Base-by-base conservation (phyloP, 768 basidiomycete genomes). In the Trametes punicea region DNA sequence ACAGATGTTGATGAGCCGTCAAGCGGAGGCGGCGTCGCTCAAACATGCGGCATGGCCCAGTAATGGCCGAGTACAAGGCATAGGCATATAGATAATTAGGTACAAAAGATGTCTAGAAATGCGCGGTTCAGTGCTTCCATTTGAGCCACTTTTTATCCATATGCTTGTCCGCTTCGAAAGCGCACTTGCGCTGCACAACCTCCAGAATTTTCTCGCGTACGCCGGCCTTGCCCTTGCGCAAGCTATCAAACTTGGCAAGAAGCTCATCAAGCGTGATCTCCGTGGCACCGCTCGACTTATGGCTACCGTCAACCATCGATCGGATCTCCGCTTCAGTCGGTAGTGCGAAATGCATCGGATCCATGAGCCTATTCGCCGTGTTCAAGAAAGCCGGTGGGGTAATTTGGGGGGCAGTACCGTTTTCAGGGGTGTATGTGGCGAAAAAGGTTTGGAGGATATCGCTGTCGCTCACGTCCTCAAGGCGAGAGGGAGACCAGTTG, bases 321-420 rank as follows among this genome's bases (percentile, higher is more conserved):
- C 80, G 75, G 60, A 99, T 85, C 62, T 86, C 83, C 39, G 75
- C 71, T 69, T 98, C 94, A 13, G 84, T 82, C 1, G 94, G 96
- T 42, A 99, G 75, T 51, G 82, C 81, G 64, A 78, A 78, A 31
- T 62, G 60, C 72, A 75, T 75, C 33, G 65, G 60, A 18, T 59
- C 33, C 55, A 70, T 20, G 59, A 73, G 56, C 49, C 66, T 58
- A 30, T 42, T 38, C 3, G 33, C 39, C 57, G 68, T 51, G 29
- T 55, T 23, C 51, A 71, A 40, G 60, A 50, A 48, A 38, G 55
- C 51, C 4, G 70, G 67, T 7, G 69, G 54, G 45, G 62, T n/a
- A 61, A 73, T 57, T 55, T 55, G 27, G 23, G 70, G 64, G 31
- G 66, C 54, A 9, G 63, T 57, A n/a, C 47, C 59, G 3, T 56